Conservation (phyloP, 2,329 filamentous ascomycete species). For the Phaeosphaeria sp. region DNA sequence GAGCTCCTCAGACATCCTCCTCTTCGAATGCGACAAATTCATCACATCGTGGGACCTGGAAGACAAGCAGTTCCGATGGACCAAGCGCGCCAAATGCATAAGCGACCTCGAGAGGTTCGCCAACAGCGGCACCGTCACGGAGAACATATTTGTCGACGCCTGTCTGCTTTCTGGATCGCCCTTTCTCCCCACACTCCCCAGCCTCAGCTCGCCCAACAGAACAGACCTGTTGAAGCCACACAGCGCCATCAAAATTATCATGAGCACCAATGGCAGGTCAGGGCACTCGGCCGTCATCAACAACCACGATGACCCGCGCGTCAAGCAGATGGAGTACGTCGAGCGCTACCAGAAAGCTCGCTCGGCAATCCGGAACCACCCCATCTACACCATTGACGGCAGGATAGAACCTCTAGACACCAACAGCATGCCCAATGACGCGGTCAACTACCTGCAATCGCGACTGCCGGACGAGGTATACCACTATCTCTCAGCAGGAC, state of each 20-base stretch:
- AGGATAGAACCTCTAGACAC: constrained; percentile 76
- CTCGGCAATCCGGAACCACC: constrained; percentile 85
- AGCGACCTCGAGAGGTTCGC: constrained; percentile 61
- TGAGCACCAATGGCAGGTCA: constrained; percentile 64
- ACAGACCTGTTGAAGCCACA: constrained; percentile 67
- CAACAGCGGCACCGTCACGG: constrained; percentile 58
- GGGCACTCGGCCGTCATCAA: constrained; percentile 77
- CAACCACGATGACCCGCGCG: constrained; percentile 79
- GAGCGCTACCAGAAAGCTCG: constrained; percentile 87
- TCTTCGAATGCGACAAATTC: constrained; percentile 82
- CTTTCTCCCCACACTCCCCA: constrained; percentile 80
- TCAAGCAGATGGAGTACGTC: constrained; percentile 75
- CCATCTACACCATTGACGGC: constrained; percentile 79
- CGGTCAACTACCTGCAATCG: constrained; percentile 89
- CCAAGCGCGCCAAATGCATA: constrained; percentile 72
- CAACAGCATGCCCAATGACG: constrained; percentile 77
- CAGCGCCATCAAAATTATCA: constrained; percentile 80
- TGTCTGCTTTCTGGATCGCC: constrained; percentile 82
- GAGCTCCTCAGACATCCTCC: constrained; percentile 82
- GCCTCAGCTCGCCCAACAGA: constrained; percentile 67
- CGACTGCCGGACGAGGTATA: constrained; percentile 89
- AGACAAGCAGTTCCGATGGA: constrained; percentile 66
- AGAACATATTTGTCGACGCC: constrained; percentile 81
- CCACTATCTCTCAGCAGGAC: constrained; percentile 83
- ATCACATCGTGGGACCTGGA: constrained; percentile 75